Evolutionary conservation across 768 basidiomycete species (phyloP).

Genomic region (Boletellus emodensis): DNA sequence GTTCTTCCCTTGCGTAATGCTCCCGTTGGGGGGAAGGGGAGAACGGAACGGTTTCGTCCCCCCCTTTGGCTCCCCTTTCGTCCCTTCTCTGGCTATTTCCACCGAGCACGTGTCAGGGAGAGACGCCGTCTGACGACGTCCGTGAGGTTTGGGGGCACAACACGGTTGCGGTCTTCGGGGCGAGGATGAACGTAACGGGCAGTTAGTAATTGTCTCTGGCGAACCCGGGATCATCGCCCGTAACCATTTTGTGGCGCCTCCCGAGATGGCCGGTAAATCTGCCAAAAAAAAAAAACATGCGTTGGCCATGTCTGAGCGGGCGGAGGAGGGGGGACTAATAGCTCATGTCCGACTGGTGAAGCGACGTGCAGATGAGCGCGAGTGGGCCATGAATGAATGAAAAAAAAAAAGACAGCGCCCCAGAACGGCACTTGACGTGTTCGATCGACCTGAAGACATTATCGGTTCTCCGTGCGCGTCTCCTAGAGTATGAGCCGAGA

Average conservation of each 20-base stretch:
- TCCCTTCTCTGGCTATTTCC: constrained; percentile 5
- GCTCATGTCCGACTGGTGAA: neutral
- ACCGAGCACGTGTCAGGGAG: constrained; percentile 12
- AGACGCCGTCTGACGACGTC: constrained; percentile 10
- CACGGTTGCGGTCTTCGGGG: constrained; percentile 1
- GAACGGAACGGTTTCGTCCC: too few species aligned
- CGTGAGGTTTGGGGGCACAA: neutral
- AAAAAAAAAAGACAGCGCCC: neutral
- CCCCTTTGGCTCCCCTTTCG: too few species aligned
- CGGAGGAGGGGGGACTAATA: neutral
- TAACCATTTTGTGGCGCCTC: constrained; percentile 3
- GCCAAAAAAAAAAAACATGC: constrained; percentile 1
- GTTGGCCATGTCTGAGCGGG: constrained; percentile 5
- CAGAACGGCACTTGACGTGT: neutral
- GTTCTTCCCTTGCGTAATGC: neutral
- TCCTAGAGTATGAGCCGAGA: constrained; percentile 2
- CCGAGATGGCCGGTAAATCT: constrained; percentile 9
- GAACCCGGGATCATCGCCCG: constrained; percentile 11
- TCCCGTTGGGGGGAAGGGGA: too few species aligned
- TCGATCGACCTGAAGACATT: constrained; percentile 11
- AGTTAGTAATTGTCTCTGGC: constrained; percentile 7
- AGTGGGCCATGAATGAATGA: neutral
- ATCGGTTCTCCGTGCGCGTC: constrained; percentile 10
- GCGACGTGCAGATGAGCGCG: neutral
- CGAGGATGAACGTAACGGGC: constrained; percentile 3